Evolutionary conservation across 1,139 yeast genomes (phyloP), one percentile per base, ranked within the genome.

Genomic region (Blastobotrys serpentis): DNA sequence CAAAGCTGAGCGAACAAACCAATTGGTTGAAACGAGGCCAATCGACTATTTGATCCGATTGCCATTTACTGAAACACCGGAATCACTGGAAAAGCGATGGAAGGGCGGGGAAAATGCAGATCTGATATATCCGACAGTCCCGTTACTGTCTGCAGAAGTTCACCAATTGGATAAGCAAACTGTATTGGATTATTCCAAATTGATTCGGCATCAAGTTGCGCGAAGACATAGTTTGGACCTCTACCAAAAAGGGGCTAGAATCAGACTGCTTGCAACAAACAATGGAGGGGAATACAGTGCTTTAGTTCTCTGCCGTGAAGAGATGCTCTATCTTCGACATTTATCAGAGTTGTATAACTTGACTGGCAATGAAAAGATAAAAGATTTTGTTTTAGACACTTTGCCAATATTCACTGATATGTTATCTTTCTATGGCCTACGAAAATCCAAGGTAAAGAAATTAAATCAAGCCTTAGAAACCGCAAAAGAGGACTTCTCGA

Each of bases 191-290:
- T 43, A 43, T 23, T 10, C n/a, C 5, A 14, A 7, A 14, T 4
- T 43, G 33, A 43, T 43, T 26, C 33, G 46, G 11, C 26, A 43
- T 21, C 46, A 43, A 21, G 46, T 43, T 30, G 30, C 22, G 18
- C 41, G 46, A 22, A 25, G 25, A 10, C 42, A 39, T 14, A 11
- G 10, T 13, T n/a, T 39, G 7, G 30, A 25, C 3, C 18, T 16
- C 4, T 39, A 39, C 32, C 29, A 22, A 19, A 11, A 23, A 14
- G 23, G 43, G 16, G 13, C 14, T 8, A 8, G 11, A 13, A 23
- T 21, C 14, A 21, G n/a, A 23, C 10, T 23, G 29, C 42, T 33
- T 11, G 17, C 14, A 3, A 17, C 30, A 10, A 22, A 13, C 17
- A 10, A 21, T 13, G 42, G 42, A 17, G 42, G 5, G 30, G 3